These are phyloP conservation scores for Sutorius eximius DNA, from an alignment of 1,284 basidiomycete species.

Conservation along the genomic window DNA sequence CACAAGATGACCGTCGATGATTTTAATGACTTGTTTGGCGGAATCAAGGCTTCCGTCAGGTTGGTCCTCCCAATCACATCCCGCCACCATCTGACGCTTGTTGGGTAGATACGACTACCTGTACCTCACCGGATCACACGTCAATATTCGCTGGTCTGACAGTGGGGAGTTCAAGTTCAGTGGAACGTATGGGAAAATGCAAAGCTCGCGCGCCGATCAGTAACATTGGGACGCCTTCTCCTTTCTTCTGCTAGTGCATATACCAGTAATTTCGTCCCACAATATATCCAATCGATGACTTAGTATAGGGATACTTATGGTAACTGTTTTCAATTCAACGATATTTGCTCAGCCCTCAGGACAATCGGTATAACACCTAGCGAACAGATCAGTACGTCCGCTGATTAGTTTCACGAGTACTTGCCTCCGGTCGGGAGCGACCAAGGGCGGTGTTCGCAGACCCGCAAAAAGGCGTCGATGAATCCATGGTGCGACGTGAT, in stretches of 20 bases:
- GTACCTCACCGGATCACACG: constrained; percentile 42
- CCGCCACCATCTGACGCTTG: neutral
- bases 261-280: neutral
- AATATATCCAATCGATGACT: neutral
- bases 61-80: constrained; percentile 7
- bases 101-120: constrained; percentile 26
- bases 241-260: constrained; percentile 1
- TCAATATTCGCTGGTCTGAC: constrained; percentile 51
- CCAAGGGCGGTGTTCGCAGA: constrained; percentile 45
- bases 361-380: constrained; percentile 30
- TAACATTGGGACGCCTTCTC: neutral
- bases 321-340: constrained; percentile 12
- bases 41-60: constrained; percentile 32
- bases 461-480: constrained; percentile 52
- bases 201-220: neutral
- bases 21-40: constrained; percentile 44
- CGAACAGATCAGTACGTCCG: constrained; percentile 4
- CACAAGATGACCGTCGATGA: constrained; percentile 50
- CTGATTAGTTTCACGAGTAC: constrained; percentile 10
- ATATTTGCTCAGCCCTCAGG: constrained; percentile 18
- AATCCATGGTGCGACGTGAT: constrained; percentile 65
- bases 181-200: constrained; percentile 42
- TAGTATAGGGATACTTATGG: neutral
- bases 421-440: constrained; percentile 61
- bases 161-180: constrained; percentile 54